Percentiles rank a stretch among this genome's conserved stretches.
Evolutionary conservation across 31 red algal genomes (phyloP).

Genomic region (Asparagopsis taxiformis): DNA sequence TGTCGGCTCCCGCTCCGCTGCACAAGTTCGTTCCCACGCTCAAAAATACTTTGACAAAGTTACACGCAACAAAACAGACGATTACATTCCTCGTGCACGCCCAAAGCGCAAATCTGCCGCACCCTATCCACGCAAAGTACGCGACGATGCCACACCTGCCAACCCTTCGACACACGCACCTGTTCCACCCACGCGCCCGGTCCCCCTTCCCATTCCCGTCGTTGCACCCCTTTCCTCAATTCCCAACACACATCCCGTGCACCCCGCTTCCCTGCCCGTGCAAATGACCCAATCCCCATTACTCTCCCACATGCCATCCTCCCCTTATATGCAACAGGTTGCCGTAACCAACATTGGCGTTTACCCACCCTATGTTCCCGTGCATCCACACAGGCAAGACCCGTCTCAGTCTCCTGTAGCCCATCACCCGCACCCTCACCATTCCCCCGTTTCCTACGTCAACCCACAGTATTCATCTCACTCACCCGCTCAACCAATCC

Average conservation of each 20-base stretch:
- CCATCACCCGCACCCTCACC: conserved; percentile 15
- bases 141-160: conserved; percentile 7
- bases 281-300: conserved; percentile 5
- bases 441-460: conserved; percentile 41
- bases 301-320: conserved; percentile 9
- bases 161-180: neutral
- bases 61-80: conserved; percentile 71
- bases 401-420: conserved; percentile 13
- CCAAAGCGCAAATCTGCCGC: conserved; percentile 70
- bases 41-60: conserved; percentile 97
- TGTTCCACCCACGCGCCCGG: neutral
- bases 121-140: conserved; percentile 54
- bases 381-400: conserved; percentile 5
- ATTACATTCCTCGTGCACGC: conserved; percentile 81
- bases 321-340: conserved; percentile 4
- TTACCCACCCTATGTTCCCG: conserved; percentile 11
- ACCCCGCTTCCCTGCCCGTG: neutral
- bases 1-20: conserved; percentile 79
- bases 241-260: neutral
- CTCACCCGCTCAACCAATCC: conserved; percentile 22
- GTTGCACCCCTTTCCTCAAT: neutral
- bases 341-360: neutral
- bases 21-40: conserved; percentile 92
- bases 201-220: neutral
- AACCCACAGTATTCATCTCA: conserved; percentile 16